Base-by-base conservation (phyloP, 2,329 filamentous ascomycete genomes). In the Claviceps digitariae region DNA sequence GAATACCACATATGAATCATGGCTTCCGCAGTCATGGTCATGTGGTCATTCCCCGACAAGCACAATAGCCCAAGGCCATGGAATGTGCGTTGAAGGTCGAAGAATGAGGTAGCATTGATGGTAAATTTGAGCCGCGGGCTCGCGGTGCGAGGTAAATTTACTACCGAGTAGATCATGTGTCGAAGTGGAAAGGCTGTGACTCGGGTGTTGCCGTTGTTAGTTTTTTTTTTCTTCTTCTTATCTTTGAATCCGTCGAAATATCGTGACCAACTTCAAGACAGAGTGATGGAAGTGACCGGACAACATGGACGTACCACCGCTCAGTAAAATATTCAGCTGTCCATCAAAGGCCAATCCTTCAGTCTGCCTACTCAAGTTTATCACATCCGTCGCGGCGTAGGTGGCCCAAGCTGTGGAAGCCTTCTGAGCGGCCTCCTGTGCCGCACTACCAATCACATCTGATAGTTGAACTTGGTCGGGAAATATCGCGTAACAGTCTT, bases 1-100 rank as follows among this genome's bases (percentile, higher is more conserved):
- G 63, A 64, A 51, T 65, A 65, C 62, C 59, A 64, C 13, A 64
- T 23, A 47, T 65, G 60, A 3, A 61, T 55, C 13, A 55, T 50
- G 1, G 57, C 52, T 23, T 65, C 63, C 1, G 63, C 61, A 46
- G 60, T 61, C 5, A 53, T 6, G 0, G 50, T 13, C 4, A 57
- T 53, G 17, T 63, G 53, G 31, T 50, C 27, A 1, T 17, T 31
- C 5, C n/a, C 27, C 25, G 25, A 31, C 8, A 43, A 31, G n/a
- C 23, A 44, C 10, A 50, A 10, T 25, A 50, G 49, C 31, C 1
- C 6, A 17, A 50, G 8, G 10, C 25, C 49, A 21, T 21, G 1
- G 23, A 50, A 21, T 12, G 49, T 44, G 10, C 49, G 49, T 43
- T 17, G 23, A 21, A 44, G 9, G 27, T 34, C 49, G 13, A 44